These are phyloP conservation scores for Cercospora sesami DNA, from an alignment of 2,329 filamentous ascomycete species.

Conservation along the genomic window DNA sequence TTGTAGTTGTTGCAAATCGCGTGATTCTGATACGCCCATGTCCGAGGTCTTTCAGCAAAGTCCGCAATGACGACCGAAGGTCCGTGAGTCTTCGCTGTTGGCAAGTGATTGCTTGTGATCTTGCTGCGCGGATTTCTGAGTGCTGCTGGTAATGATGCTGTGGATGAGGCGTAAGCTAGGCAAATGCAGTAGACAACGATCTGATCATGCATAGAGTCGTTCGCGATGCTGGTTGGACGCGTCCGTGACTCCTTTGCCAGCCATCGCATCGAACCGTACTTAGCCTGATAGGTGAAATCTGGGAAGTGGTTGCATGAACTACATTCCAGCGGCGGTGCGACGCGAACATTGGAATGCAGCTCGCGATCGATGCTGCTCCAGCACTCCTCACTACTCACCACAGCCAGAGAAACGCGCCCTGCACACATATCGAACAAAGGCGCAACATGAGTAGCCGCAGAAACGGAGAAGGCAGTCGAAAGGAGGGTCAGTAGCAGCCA, in stretches of 20 bases:
- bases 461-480: neutral
- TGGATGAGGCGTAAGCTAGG: neutral
- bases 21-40: conserved; percentile 6
- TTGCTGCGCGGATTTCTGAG: neutral
- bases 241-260: conserved; percentile 10
- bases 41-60: neutral
- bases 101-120: neutral
- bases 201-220: neutral
- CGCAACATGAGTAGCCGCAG: neutral
- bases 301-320: conserved; percentile 21
- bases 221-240: neutral
- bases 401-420: neutral
- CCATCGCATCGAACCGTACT: conserved; percentile 12
- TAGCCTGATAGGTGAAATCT: conserved; percentile 9
- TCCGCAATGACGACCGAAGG: neutral
- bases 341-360: conserved; percentile 10
- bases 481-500: neutral
- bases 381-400: neutral
- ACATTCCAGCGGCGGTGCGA: conserved; percentile 16
- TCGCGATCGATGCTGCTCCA: neutral
- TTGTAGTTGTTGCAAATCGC: neutral
- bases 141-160: neutral
- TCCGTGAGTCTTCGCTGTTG: neutral
- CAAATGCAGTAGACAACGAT: neutral
- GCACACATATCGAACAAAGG: neutral